Conservation (phyloP, 768 basidiomycete species). For the Rhodosporidiobolus odoratus region DNA sequence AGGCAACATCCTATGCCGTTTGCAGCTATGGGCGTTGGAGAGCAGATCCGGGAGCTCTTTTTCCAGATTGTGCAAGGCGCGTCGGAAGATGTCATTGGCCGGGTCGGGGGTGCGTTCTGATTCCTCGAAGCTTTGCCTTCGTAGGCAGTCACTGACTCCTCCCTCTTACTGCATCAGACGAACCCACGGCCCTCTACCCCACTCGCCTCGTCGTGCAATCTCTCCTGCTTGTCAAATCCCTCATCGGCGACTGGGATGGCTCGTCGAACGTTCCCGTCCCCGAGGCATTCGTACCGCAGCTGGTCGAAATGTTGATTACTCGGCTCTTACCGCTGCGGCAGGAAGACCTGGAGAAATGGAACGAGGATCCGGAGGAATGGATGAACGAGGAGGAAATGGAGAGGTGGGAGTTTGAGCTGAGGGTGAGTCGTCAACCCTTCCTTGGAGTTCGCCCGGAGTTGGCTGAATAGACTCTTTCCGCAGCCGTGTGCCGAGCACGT, state of each 20-base stretch:
- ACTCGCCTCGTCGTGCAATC: conserved; percentile 35
- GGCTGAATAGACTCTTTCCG: neutral
- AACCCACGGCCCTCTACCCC: conserved; percentile 22
- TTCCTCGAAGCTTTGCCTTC: neutral
- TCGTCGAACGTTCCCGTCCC: conserved; percentile 18
- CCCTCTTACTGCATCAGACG: conserved; percentile 8
- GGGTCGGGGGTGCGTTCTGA: neutral
- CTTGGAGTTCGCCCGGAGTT: neutral
- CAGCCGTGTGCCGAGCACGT: conserved; percentile 94
- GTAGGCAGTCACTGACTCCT: neutral
- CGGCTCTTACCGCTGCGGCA: conserved; percentile 79
- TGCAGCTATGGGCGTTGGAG: conserved; percentile 20
- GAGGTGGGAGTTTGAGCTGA: conserved; percentile 86
- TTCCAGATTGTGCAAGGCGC: conserved; percentile 25
- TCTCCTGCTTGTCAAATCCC: conserved; percentile 35
- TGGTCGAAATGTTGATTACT: conserved; percentile 66
- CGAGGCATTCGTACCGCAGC: conserved; percentile 45
- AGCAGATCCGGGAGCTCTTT: conserved; percentile 8
- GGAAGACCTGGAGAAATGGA: conserved; percentile 74
- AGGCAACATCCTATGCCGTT: conserved; percentile 18
- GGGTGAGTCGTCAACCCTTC: conserved; percentile 54
- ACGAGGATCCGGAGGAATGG: conserved; percentile 90
- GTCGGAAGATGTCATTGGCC: neutral
- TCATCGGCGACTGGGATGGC: conserved; percentile 37
- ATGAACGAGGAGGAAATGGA: conserved; percentile 78